Base-by-base conservation (phyloP, 805 yeast species). In the Lipomyces sp. region DNA sequence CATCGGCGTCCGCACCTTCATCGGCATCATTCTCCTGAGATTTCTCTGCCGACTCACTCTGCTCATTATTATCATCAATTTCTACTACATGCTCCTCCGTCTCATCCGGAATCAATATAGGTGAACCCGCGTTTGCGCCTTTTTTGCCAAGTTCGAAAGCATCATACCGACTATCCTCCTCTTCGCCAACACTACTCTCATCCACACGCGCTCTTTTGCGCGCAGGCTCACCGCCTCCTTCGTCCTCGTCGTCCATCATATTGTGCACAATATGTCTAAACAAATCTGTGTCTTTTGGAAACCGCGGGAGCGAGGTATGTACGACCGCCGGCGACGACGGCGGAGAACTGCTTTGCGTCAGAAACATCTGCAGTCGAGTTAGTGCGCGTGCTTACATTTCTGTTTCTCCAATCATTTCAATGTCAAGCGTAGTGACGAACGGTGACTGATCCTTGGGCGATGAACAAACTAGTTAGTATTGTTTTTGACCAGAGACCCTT, bases 141-240 rank as follows among this genome's bases (percentile, higher is more conserved):
- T 34, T 33, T 13, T 30, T 15, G 33, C 53, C 35, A 34, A n/a
- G 24, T n/a, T 57, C 29, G 30, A 61, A 61, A 8, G 64, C 57
- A 24, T 18, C 61, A 48, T 66, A 64, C 45, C 67, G 57, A 30
- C 69, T 66, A 35, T 66, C 69, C n/a, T 59, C 59, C 10, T 53
- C 66, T 6, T 60, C 64, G 18, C 32, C 60, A 15, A 33, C 56
- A 6, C 35, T 56, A 6, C 42, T 45, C 11, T 59, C 60, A 15
- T 32, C 30, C 29, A 57, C 33, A n/a, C 55, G 50, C 29, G 13
- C 24, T 15, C 63, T 53, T 42, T 59, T 58, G 53, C 53, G 33
- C 7, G 60, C 45, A 15, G 59, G 64, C 33, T 48, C 24, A 3
- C 8, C 63, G 6, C 15, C 53, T 18, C 29, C 63, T 5, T 50